Evolutionary conservation across 345 rosid genomes (phyloP), one percentile per base, ranked within the genome.

Genomic region (Ceriops decandra): DNA sequence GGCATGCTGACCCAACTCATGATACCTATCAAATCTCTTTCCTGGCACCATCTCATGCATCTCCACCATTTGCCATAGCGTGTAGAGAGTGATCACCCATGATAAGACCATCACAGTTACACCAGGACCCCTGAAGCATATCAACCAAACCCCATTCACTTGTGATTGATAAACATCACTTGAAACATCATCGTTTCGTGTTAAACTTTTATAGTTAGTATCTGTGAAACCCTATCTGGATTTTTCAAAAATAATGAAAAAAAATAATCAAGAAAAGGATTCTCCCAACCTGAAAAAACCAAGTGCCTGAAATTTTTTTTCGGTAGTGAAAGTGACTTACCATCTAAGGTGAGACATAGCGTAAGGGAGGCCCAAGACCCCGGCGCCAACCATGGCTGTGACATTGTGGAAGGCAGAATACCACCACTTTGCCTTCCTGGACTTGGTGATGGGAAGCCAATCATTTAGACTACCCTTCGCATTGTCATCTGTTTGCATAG

Each of bases 21-120:
- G 91, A 67, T 85, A 87, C 62, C 92, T 75, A 31, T 91, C 95
- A 26, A 91, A 81, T 58, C 92, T 81, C 81, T 82, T 87, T 13
- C 95, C 90, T 0, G 86, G 87, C 31, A 84, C 87, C 52, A 79
- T 82, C 81, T 91, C 95, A 19, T 91, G 97, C 97, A 91, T 85
- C 77, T 91, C 86, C 78, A 91, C 90, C 91, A 88, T 91, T 76
- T 88, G 92, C 92, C 95, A 88, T 30, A 87, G 49, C 2, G 97
- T 88, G 58, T 88, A 88, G 0, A 91, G 60, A 2, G 92, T 88
- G n/a, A 91, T 85, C 11, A 85, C 8, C 97, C 95, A 91, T 68
- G 92, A 91, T 70, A 87, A 8, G 6, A 77, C 20, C 88, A 88
- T 36, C 7, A 84, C 42, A 0, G 74, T 72, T 22, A 77, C 70